Percentiles rank a stretch among this genome's conserved stretches.
phyloP scores from a whole-genome alignment of 371 early-diverging fungal genomes.

The Sporodiniella umbellata region DNA sequence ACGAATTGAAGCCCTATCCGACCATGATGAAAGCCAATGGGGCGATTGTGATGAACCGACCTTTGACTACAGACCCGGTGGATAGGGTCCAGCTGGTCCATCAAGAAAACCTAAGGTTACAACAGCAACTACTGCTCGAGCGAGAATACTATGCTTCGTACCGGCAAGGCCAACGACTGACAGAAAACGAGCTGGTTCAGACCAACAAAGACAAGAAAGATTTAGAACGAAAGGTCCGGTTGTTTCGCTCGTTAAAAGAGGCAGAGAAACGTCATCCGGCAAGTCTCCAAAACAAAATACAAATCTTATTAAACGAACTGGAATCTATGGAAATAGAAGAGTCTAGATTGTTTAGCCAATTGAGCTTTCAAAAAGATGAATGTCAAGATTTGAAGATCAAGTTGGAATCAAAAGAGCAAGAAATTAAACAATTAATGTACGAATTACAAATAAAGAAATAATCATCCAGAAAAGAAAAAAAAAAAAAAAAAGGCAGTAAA shows the following conservation, averaged over 20 bases:
- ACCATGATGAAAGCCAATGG: slow-evolving; percentile 21
- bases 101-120: slow-evolving; percentile 14
- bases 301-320: slow-evolving; percentile 21
- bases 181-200: background rate
- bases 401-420: slow-evolving; percentile 11
- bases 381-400: slow-evolving; percentile 3
- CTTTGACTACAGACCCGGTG: background rate
- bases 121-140: slow-evolving; percentile 13
- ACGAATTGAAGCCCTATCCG: background rate
- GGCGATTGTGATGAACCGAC: slow-evolving; percentile 21
- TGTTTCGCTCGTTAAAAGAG: background rate
- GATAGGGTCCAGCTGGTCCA: slow-evolving; percentile 2
- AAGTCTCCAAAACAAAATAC: slow-evolving; percentile 18
- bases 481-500: no score
- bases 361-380: slow-evolving; percentile 2
- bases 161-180: background rate
- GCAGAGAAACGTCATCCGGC: background rate
- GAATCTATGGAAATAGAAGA: slow-evolving; percentile 27
- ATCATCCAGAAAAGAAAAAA: no score
- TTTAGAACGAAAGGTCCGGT: background rate
- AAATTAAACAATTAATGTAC: slow-evolving; percentile 13
- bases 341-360: background rate
- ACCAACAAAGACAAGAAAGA: background rate
- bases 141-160: slow-evolving; percentile 8
- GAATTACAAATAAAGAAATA: slow-evolving; percentile 10